A percentile compares a stretch with the other conserved stretches of the same genome.
Conservation (phyloP, 108 stramenopile genomes). For the Cyclotella atomus region DNA sequence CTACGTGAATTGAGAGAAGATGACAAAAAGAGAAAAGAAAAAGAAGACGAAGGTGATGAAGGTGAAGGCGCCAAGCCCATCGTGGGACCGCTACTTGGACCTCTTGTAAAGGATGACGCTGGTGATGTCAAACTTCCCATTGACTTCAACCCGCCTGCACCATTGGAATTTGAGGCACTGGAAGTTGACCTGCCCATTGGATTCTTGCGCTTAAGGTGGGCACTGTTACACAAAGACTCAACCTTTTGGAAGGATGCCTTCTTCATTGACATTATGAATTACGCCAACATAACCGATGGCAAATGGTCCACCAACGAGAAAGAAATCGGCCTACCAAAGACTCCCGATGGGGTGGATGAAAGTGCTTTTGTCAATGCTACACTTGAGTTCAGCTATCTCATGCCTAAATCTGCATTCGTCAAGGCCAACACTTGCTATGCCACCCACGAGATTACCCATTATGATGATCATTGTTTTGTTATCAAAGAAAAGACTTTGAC, state of each 20-base stretch:
- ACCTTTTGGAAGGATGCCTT: conserved; percentile 67
- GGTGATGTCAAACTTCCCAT: conserved; percentile 53
- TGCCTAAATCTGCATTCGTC: conserved; percentile 85
- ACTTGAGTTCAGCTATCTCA: conserved; percentile 57
- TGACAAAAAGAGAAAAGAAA: conserved; percentile 51
- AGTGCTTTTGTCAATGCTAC: conserved; percentile 62
- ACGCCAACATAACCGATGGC: conserved; percentile 65
- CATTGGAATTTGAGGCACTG: conserved; percentile 71
- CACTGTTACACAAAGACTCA: conserved; percentile 60
- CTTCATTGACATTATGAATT: conserved; percentile 59
- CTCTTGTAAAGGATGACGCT: conserved; percentile 68
- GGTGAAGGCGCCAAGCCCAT: conserved; percentile 36
- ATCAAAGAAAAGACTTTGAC: conserved; percentile 76
- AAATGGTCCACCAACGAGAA: conserved; percentile 65
- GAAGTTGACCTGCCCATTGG: conserved; percentile 82
- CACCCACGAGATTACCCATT: conserved; percentile 60
- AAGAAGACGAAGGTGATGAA: conserved; percentile 43
- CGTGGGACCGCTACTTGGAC: conserved; percentile 70
- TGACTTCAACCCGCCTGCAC: conserved; percentile 60
- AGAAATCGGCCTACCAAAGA: conserved; percentile 56
- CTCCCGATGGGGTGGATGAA: conserved; percentile 56
- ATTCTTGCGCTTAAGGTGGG: conserved; percentile 74
- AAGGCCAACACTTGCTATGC: conserved; percentile 77
- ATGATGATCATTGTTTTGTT: conserved; percentile 72
- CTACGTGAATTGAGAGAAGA: conserved; percentile 74